Conservation (phyloP, 108 stramenopile genomes). For the Conticribra guillardii region DNA sequence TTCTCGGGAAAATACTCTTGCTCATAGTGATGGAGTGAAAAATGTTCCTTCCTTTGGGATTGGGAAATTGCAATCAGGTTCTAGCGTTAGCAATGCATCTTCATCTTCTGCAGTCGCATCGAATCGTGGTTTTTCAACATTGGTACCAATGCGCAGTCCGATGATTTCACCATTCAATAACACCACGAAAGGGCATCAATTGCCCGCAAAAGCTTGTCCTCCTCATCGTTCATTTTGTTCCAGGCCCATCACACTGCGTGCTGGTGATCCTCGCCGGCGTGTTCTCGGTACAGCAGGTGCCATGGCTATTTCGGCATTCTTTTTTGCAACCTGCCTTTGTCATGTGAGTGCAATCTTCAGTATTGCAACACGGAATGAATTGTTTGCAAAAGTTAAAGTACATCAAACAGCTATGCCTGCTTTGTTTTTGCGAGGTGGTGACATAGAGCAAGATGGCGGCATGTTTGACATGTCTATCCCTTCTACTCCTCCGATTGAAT, state of each 20-base stretch:
- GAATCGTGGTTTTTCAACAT: conserved; percentile 37
- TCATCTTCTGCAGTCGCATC: conserved; percentile 4
- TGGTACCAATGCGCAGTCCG: conserved; percentile 12
- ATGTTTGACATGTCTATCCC: conserved; percentile 21
- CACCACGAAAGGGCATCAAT: neutral
- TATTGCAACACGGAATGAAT: neutral
- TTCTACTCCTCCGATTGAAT: conserved; percentile 72
- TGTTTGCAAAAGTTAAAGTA: neutral
- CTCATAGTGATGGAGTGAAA: too few species aligned
- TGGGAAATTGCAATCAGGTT: neutral
- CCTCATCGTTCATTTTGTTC: conserved; percentile 9
- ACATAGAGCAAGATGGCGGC: conserved; percentile 24
- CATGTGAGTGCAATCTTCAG: conserved; percentile 12
- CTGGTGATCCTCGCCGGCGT: conserved; percentile 18
- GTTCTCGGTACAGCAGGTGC: conserved; percentile 11
- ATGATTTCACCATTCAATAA: neutral
- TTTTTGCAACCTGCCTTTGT: conserved; percentile 17
- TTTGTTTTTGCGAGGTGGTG: conserved; percentile 36
- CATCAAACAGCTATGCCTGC: too few species aligned
- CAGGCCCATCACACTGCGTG: neutral
- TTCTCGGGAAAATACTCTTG: neutral
- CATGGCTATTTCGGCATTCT: conserved; percentile 25
- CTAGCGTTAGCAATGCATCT: neutral
- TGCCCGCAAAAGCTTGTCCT: neutral
- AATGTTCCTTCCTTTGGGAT: too few species aligned